phyloP scores from a whole-genome alignment of 2,329 filamentous ascomycete genomes.

The Fusarium sp. region DNA sequence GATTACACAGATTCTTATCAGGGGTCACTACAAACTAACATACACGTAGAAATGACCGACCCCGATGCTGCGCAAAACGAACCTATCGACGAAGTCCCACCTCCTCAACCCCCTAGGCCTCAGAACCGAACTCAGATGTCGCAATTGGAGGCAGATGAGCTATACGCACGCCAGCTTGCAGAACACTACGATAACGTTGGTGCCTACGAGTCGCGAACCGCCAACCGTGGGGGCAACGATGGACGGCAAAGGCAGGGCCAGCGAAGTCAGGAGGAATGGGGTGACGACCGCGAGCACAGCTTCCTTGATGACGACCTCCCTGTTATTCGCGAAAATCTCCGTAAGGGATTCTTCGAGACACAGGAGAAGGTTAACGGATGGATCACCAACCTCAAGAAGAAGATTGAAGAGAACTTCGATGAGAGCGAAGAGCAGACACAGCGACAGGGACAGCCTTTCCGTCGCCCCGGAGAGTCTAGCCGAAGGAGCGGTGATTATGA shows the following conservation, averaged over 20 bases:
- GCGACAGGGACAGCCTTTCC: constrained; percentile 48
- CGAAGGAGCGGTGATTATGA: constrained; percentile 88
- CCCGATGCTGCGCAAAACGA: constrained; percentile 73
- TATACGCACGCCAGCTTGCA: constrained; percentile 91
- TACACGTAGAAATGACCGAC: constrained; percentile 77
- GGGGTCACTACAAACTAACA: constrained; percentile 22
- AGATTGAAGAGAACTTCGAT: constrained; percentile 87
- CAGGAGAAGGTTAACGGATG: constrained; percentile 93
- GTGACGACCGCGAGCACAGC: constrained; percentile 81
- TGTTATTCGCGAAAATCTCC: constrained; percentile 90
- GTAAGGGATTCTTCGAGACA: constrained; percentile 94
- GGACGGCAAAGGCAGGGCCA: constrained; percentile 57
- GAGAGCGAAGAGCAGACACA: constrained; percentile 68
- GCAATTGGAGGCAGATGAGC: constrained; percentile 90
- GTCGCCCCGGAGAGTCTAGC: constrained; percentile 71
- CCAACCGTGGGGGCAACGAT: constrained; percentile 54
- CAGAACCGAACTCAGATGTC: constrained; percentile 72
- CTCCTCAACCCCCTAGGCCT: constrained; percentile 86
- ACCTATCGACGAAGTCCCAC: constrained; percentile 67
- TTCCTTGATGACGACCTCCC: constrained; percentile 98
- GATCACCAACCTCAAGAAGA: constrained; percentile 93
- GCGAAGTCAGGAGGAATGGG: constrained; percentile 33
- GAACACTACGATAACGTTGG: constrained; percentile 83
- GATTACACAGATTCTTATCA: background rate
- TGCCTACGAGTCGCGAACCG: constrained; percentile 68